A percentile compares a stretch with the other conserved stretches of the same genome.
phyloP scores from a whole-genome alignment of 106 monocot species.

The Acorus gramineus region DNA sequence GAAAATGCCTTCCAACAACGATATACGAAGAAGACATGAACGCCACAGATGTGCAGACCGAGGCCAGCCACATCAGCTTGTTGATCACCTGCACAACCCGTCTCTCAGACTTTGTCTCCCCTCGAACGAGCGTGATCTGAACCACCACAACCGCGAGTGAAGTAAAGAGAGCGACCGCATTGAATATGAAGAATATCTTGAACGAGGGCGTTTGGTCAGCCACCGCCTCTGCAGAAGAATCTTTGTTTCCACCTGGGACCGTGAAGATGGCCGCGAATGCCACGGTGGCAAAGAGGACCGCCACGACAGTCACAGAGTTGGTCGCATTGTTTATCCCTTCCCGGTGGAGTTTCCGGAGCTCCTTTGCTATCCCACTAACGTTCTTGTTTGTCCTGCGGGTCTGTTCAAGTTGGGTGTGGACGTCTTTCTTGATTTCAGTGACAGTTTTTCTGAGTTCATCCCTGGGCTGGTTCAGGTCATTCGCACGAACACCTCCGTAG shows the following conservation, averaged over 20 bases:
- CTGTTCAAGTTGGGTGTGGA: slow-evolving; percentile 37
- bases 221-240: slow-evolving; percentile 21
- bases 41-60: slow-evolving; percentile 26
- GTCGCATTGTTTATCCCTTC: slow-evolving; percentile 12
- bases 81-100: slow-evolving; percentile 42
- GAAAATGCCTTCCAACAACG: too few species aligned
- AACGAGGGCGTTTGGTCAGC: slow-evolving; percentile 18
- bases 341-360: too few species aligned
- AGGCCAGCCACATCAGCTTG: slow-evolving; percentile 52
- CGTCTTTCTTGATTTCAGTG: slow-evolving; percentile 16
- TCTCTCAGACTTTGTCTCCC: slow-evolving; percentile 39
- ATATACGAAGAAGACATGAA: too few species aligned
- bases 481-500: slow-evolving; percentile 11
- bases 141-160: slow-evolving; percentile 48
- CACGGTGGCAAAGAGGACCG: slow-evolving; percentile 44
- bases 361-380: background rate
- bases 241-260: slow-evolving; percentile 27
- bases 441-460: slow-evolving; percentile 15
- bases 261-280: slow-evolving; percentile 53
- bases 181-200: slow-evolving; percentile 49
- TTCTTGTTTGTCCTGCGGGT: slow-evolving; percentile 51
- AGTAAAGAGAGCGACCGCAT: slow-evolving; percentile 41
- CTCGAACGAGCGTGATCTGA: slow-evolving; percentile 42
- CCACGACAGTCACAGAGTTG: slow-evolving; percentile 45
- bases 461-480: slow-evolving; percentile 13